Conservation (phyloP, 2,329 filamentous ascomycete species). For the Xylariaceae sp. region DNA sequence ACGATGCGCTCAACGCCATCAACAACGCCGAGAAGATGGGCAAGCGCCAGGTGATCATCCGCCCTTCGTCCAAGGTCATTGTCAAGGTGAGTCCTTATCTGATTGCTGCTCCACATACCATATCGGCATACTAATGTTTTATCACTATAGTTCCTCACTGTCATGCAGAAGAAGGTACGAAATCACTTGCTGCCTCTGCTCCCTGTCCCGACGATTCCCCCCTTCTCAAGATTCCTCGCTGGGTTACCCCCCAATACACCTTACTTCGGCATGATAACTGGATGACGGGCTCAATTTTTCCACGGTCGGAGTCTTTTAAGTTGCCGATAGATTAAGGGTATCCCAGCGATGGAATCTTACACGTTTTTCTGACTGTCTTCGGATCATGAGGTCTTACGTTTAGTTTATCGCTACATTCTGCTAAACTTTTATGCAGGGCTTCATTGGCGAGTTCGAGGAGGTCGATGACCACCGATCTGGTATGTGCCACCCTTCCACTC, state of each 20-base stretch:
- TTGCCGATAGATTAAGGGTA: conserved; percentile 86
- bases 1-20: conserved; percentile 98
- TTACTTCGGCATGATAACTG: conserved; percentile 99
- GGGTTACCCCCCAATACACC: conserved; percentile 15
- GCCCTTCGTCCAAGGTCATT: conserved; percentile 98
- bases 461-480: conserved; percentile 97
- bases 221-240: conserved; percentile 9
- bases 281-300: conserved; percentile 76
- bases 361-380: conserved; percentile 72
- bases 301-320: conserved; percentile 99
- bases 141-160: conserved; percentile 68
- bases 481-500: background rate
- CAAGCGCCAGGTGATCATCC: conserved; percentile 98
- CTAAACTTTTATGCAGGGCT: conserved; percentile 43
- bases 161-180: conserved; percentile 99
- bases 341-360: conserved; percentile 80
- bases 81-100: conserved; percentile 52
- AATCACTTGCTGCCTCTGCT: conserved; percentile 30
- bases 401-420: conserved; percentile 83
- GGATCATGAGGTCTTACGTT: conserved; percentile 74
- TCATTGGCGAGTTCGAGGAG: conserved; percentile 98
- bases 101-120: background rate
- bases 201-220: background rate
- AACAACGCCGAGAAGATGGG: conserved; percentile 99
- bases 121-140: background rate